Base-by-base conservation (phyloP, 2,329 filamentous ascomycete species). In the Amauroascus verrucosus region DNA sequence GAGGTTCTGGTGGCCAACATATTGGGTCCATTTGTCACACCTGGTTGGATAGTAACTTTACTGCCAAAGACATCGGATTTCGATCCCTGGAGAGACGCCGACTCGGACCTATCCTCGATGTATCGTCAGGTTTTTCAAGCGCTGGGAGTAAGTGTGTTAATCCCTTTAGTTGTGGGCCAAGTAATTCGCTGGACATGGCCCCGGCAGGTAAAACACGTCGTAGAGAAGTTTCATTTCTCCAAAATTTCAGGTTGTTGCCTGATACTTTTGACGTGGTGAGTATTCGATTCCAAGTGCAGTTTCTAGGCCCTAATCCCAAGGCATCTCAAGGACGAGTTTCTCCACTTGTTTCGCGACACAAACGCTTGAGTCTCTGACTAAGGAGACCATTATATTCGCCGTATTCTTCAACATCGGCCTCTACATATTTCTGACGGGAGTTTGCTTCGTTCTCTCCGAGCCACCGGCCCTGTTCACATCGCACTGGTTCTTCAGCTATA, bases 1-100 rank as follows among this genome's bases (percentile, higher is more conserved):
- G 83, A 86, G 62, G 83, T 85, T 1, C 76, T 86, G 7, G 70
- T 88, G 43, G 84, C 83, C 28, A 87, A 88, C 65, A 75, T 86
- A 8, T 69, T 82, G 0, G 84, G 84, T 1, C 77, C 83, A 0
- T 86, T 88, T 63, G 62, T 88, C 13, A 80, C 81, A 0, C 84
- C 84, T 0, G 76, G 79, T 8, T 81, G 75, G 66, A 85, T 77
- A 16, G 71, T 83, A 48, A 70, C 76, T 37, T 63, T 75, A 24
- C 75, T 85, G 59, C 76, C 77, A n/a, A 60, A 62, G 32, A 59
- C 57, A 11, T 20, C 55, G 0, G 65, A 64, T 35, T 70, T 70
- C 51, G 65, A 67, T 43, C 54, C 57, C 6, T 71, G 67, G 67
- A 59, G 65, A 37, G 73, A 77, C 18, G 75, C 77, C 1, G 72